Evolutionary conservation across 164 flowering plant species (phyloP), one percentile per base, ranked within the genome.

Genomic region (Berberis vulgaris): DNA sequence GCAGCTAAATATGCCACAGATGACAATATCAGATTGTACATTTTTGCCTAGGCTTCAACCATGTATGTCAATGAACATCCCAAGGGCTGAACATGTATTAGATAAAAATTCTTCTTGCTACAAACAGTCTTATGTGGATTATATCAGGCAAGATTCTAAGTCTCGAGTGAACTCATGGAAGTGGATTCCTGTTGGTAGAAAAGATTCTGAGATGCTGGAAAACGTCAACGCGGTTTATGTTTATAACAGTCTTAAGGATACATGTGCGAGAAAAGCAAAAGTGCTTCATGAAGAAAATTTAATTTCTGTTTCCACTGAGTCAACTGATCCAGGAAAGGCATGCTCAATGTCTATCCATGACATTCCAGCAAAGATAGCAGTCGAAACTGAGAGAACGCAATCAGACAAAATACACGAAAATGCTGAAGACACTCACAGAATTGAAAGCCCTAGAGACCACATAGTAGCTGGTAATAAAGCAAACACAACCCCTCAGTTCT

Each of bases 101-200:
- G 50, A n/a, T 54, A 50, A 58, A 45, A 49, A 57, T 39, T 41
- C 41, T 47, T 39, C 50, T 44, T 11, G 7, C 46, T 41, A 57
- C n/a, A 54, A 65, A 50, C 55, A 45, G 11, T 57, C 53, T 56
- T 6, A 40, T 42, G 62, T 40, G 46, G 68, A 57, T 57, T 46
- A 43, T 41, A 59, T 41, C 13, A 65, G 41, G 61, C 49, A 63
- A 55, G 67, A 59, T 49, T 66, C 8, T 52, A 43, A 43, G 43
- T 49, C 57, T 59, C 63, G 54, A 42, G 45, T 3, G 9, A 65
- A 39, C 57, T 12, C 26, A 8, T 46, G 49, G 53, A 64, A 58
- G 60, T 69, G 72, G 72, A 45, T 69, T 64, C 72, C 72, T 59
- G 52, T 64, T 46, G 45, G 67, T 60, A 59, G 26, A 11, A 69